Base-by-base conservation (phyloP, 1,284 basidiomycete species). In the Rhodotorula sp. region DNA sequence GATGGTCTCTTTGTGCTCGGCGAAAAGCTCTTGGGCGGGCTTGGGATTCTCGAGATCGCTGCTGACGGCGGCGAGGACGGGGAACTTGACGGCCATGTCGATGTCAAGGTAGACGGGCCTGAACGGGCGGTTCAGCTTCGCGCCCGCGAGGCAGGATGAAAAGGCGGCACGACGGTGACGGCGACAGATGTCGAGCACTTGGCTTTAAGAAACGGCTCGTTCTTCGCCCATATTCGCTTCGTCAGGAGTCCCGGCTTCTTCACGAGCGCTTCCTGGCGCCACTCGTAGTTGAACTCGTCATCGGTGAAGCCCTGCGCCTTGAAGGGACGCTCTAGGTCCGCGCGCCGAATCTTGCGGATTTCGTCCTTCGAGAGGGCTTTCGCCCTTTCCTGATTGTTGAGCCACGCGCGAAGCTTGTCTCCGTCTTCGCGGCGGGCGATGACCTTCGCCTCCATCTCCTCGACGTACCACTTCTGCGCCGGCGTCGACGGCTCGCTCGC, bases 301-400 rank as follows among this genome's bases (percentile, higher is more conserved):
- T 28, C 31, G 4, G 13, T 4, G 28, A 65, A 65, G 20, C 59
- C 64, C 4, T 56, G 52, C 31, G 20, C 52, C 52, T 48, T 50
- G 64, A 65, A 46, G 22, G 46, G 58, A 16, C 13, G 13, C 15
- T 48, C 37, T 22, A 69, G 31, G 8, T 69, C 67, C 2, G 52
- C 55, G 15, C 16, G 54, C 11, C 67, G 62, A 11, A 22, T 28
- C 4, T 22, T 34, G 51, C 63, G 62, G 9, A 61, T 48, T 2
- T 47, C 54, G 13, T 57, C 10, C 48, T 69, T 64, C 7, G 15
- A 47, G 24, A 56, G 10, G 3, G 52, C 37, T 47, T 68, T 64
- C 20, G n/a, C n/a, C n/a, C 26, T 4, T 20, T 68, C 52, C 37
- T 50, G 58, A 2, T 20, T 11, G 4, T 18, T 18, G 46, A 64